These are phyloP conservation scores for Wallacemonas sp. DNA, from an alignment of 208 protist species.

Conservation along the genomic window DNA sequence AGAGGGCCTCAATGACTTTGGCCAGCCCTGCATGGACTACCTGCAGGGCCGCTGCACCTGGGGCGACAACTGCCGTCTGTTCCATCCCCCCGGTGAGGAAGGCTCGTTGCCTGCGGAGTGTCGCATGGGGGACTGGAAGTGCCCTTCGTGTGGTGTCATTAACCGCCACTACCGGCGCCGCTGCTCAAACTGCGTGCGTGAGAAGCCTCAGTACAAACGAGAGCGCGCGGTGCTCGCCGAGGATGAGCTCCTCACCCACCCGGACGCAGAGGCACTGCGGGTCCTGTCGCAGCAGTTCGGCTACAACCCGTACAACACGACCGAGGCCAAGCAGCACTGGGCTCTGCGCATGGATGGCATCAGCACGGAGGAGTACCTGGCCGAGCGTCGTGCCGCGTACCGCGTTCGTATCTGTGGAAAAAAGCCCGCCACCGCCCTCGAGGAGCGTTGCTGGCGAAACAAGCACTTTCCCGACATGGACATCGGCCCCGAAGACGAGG, in stretches of 20 bases:
- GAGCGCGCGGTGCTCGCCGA: conserved; percentile 46
- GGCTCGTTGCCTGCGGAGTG: conserved; percentile 84
- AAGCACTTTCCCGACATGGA: conserved; percentile 83
- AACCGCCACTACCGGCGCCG: conserved; percentile 91
- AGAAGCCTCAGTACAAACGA: conserved; percentile 91
- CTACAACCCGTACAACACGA: conserved; percentile 71
- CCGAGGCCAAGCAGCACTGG: conserved; percentile 78
- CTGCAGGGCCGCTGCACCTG: conserved; percentile 86
- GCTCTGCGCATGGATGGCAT: conserved; percentile 40
- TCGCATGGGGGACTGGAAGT: conserved; percentile 91
- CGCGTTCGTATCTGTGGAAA: conserved; percentile 67
- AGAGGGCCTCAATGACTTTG: conserved; percentile 89
- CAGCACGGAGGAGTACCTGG: conserved; percentile 49
- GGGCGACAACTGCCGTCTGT: conserved; percentile 71
- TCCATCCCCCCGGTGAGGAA: conserved; percentile 87
- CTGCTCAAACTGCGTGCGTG: conserved; percentile 87
- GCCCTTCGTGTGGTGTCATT: conserved; percentile 82
- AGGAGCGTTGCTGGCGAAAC: conserved; percentile 58
- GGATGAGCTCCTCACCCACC: conserved; percentile 66
- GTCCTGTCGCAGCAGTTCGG: conserved; percentile 82
- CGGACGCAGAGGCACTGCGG: conserved; percentile 52
- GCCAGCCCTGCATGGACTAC: conserved; percentile 91
- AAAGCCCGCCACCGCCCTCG: conserved; percentile 41
- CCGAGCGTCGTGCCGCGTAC: conserved; percentile 78
- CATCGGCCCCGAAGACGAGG: conserved; percentile 52